A percentile compares a stretch with the other conserved stretches of the same genome.
Evolutionary conservation across 2,329 filamentous ascomycete genomes (phyloP).

Genomic region (Scedosporium boydii): DNA sequence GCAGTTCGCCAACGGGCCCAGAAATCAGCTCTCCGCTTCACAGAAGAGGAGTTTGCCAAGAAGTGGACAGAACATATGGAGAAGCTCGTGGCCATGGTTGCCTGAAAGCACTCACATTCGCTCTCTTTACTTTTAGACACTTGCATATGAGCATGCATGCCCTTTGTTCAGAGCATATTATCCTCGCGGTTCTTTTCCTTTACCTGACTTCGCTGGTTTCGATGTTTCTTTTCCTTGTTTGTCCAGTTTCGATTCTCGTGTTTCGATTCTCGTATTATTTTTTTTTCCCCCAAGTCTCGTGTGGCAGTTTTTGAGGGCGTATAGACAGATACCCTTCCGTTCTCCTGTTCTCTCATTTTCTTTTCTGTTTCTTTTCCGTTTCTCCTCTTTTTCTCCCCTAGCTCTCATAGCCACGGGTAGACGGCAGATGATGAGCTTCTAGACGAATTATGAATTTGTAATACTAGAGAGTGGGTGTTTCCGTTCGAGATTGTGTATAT

Average conservation of each 20-base stretch:
- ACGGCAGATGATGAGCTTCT: neutral
- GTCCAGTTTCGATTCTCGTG: neutral
- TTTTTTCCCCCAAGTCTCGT: neutral
- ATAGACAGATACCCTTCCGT: constrained; percentile 6
- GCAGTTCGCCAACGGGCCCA: constrained; percentile 69
- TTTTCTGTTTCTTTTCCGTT: neutral
- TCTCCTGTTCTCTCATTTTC: neutral
- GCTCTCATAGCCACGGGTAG: neutral
- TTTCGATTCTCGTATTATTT: neutral
- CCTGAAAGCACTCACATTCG: constrained; percentile 8
- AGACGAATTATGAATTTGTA: neutral
- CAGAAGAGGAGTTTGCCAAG: constrained; percentile 72
- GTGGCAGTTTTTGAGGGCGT: constrained; percentile 5
- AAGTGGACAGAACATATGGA: constrained; percentile 72
- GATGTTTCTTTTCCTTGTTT: neutral
- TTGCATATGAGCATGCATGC: neutral
- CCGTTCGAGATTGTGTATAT: neutral
- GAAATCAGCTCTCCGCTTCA: constrained; percentile 72
- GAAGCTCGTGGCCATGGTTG: constrained; percentile 48
- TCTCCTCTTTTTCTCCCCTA: neutral
- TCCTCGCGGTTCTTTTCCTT: neutral
- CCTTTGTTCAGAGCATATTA: neutral
- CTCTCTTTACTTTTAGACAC: neutral
- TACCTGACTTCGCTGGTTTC: neutral
- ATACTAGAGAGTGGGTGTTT: neutral